phyloP scores from a whole-genome alignment of 768 basidiomycete genomes.

The Lentinula aciculospora region DNA sequence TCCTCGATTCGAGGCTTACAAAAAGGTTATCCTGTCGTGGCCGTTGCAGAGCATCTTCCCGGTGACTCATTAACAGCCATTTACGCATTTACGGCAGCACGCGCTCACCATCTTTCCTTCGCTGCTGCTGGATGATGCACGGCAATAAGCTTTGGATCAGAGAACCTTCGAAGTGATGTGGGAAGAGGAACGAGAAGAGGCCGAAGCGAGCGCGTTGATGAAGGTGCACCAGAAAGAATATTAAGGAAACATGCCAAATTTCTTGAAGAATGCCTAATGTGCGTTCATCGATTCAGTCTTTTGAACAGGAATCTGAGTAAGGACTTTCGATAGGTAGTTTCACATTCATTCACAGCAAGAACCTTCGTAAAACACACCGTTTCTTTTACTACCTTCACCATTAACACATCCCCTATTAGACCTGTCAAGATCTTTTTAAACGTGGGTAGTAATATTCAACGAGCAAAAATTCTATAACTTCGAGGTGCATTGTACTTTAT shows the following conservation, averaged over 20 bases:
- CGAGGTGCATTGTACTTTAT: neutral
- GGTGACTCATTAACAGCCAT: slow-evolving; percentile 17
- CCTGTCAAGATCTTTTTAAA: neutral
- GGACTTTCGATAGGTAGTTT: neutral
- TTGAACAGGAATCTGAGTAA: neutral
- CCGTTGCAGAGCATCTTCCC: slow-evolving; percentile 34
- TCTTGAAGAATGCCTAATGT: too few relatives aligned
- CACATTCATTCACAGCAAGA: neutral
- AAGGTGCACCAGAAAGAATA: slow-evolving; percentile 4
- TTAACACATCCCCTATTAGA: slow-evolving; percentile 3
- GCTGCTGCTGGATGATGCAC: slow-evolving; percentile 3
- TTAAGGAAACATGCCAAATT: slow-evolving; percentile 5
- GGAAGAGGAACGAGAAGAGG: neutral
- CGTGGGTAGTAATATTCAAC: neutral
- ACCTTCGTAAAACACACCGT: neutral
- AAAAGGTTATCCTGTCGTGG: slow-evolving; percentile 20
- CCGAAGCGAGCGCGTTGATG: neutral
- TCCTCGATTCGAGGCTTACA: slow-evolving; percentile 29
- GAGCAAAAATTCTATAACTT: neutral
- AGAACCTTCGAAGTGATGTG: slow-evolving; percentile 9
- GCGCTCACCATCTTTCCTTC: slow-evolving; percentile 9
- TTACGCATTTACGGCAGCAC: slow-evolving; percentile 7
- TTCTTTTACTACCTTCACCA: slow-evolving; percentile 4
- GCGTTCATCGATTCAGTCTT: neutral
- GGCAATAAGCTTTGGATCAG: slow-evolving; percentile 1